Percentiles rank a stretch among this genome's conserved stretches.
phyloP scores from a whole-genome alignment of 2,329 filamentous ascomycete species.

The Aspergillus luchuensis region DNA sequence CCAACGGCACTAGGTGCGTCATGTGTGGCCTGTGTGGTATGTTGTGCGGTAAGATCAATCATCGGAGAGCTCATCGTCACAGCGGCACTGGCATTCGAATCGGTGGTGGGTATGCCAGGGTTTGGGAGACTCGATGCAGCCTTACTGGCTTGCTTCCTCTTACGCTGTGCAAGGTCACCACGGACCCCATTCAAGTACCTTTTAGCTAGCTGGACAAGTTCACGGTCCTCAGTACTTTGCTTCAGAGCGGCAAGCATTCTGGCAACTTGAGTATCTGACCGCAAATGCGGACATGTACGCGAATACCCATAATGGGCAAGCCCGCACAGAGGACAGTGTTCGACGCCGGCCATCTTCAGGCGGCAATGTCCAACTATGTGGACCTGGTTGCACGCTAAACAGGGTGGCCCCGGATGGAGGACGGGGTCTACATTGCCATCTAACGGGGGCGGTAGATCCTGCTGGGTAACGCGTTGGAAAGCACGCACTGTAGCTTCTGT shows the following conservation, averaged over 20 bases:
- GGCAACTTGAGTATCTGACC: slow-evolving; percentile 63
- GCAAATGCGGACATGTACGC: slow-evolving; percentile 63
- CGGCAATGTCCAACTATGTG: slow-evolving; percentile 63
- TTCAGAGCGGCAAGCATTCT: slow-evolving; percentile 66
- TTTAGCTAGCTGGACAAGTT: slow-evolving; percentile 56
- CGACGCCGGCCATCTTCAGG: slow-evolving; percentile 60
- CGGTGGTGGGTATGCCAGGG: background rate
- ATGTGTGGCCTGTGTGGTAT: background rate
- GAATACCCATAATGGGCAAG: slow-evolving; percentile 60
- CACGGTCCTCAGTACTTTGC: slow-evolving; percentile 56
- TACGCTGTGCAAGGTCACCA: slow-evolving; percentile 56
- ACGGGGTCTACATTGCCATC: slow-evolving; percentile 23
- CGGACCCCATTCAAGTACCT: slow-evolving; percentile 62
- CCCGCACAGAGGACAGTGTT: slow-evolving; percentile 66
- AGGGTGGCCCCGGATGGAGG: slow-evolving; percentile 33
- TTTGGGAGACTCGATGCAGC: slow-evolving; percentile 10
- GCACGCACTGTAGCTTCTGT: slow-evolving; percentile 32
- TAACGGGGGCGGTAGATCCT: slow-evolving; percentile 11
- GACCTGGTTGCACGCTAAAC: slow-evolving; percentile 56
- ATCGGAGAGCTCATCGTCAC: background rate
- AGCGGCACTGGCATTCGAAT: background rate
- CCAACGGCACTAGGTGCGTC: no score
- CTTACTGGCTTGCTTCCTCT: slow-evolving; percentile 40
- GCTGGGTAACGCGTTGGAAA: slow-evolving; percentile 41
- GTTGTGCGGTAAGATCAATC: background rate